These are phyloP conservation scores for Cutaneotrichosporon dermatis DNA, from an alignment of 1,284 basidiomycete genomes.

Conservation along the genomic window DNA sequence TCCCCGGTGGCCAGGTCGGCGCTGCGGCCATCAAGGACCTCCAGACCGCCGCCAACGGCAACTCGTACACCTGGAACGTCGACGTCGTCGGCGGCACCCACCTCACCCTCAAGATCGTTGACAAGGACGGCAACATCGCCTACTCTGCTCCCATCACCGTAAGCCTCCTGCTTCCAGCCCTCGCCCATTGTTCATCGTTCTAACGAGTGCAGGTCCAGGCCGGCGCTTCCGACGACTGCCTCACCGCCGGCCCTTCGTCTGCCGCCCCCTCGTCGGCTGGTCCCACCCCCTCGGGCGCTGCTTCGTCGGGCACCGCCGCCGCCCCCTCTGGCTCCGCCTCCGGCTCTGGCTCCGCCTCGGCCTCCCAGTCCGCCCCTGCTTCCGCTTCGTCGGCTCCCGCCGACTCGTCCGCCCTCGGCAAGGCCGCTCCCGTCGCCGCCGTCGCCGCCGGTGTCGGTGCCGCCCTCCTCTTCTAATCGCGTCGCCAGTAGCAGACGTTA, in stretches of 20 bases:
- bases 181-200: neutral
- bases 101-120: constrained; percentile 40
- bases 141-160: constrained; percentile 37
- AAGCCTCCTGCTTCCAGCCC: constrained; percentile 6
- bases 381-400: constrained; percentile 11
- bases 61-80: constrained; percentile 38
- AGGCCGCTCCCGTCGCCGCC: constrained; percentile 27
- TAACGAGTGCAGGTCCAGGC: neutral
- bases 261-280: constrained; percentile 7
- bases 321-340: constrained; percentile 4
- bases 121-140: constrained; percentile 30
- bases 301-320: constrained; percentile 6
- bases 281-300: constrained; percentile 1
- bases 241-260: constrained; percentile 11
- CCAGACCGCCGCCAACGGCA: constrained; percentile 16
- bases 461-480: constrained; percentile 34
- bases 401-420: constrained; percentile 16
- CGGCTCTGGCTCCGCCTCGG: constrained; percentile 6
- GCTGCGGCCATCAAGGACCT: constrained; percentile 34
- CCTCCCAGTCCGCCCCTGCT: constrained; percentile 9
- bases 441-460: constrained; percentile 34
- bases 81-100: constrained; percentile 32
- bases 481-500: neutral
- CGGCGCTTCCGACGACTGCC: constrained; percentile 29
- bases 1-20: constrained; percentile 36